Conservation (phyloP, 805 yeast genomes). For the Monosporozyma unispora region DNA sequence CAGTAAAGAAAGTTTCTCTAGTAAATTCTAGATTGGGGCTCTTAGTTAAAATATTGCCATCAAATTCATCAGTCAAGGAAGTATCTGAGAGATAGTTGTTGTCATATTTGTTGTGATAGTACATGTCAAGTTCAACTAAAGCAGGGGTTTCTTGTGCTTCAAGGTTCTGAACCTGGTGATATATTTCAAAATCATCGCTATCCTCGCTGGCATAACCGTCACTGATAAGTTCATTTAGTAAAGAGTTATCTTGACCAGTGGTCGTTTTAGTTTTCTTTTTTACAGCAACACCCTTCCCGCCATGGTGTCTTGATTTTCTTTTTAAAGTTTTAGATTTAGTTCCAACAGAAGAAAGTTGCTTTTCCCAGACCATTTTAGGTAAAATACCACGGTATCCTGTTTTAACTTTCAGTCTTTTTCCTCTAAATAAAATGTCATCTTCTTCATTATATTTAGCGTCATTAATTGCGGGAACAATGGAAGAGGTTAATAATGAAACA, state of each 20-base stretch:
- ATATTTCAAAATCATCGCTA: not conserved
- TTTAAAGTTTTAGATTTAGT: not conserved
- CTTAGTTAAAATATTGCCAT: not conserved
- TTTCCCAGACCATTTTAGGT: constrained; percentile 28
- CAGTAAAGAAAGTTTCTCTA: not conserved
- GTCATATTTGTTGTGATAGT: constrained; percentile 12
- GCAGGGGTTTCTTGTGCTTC: not conserved
- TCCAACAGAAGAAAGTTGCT: constrained; percentile 7
- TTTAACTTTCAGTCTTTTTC: constrained; percentile 19
- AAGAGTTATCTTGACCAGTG: constrained; percentile 9
- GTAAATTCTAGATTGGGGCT: not conserved
- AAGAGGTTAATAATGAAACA: not conserved
- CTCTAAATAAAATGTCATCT: constrained; percentile 21
- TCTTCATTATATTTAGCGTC: constrained; percentile 1
- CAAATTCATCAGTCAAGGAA: not conserved
- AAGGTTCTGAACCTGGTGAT: not conserved
- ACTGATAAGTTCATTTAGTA: constrained; percentile 18
- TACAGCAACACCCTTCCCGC: constrained; percentile 22
- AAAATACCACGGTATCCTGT: constrained; percentile 28
- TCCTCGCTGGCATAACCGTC: constrained; percentile 10
- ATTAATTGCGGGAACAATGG: not conserved
- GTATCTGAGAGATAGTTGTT: constrained; percentile 11
- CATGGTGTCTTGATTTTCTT: not conserved
- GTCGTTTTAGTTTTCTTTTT: constrained; percentile 6
- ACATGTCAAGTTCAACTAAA: constrained; percentile 7